Evolutionary conservation across 23 red algal species (phyloP).

Genomic region (Gracilariopsis chorda): DNA sequence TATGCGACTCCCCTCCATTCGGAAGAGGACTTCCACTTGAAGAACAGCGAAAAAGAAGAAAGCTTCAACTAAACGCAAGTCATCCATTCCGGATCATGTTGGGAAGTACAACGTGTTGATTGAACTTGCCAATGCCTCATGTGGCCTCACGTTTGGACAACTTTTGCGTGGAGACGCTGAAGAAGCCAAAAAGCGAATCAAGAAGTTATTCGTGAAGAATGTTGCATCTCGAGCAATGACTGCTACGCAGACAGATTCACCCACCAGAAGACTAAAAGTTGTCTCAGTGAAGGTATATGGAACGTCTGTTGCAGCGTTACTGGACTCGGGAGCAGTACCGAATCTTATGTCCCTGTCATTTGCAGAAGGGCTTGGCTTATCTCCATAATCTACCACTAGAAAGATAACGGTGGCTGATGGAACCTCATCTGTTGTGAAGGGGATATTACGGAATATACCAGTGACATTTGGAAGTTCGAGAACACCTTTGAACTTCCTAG

Average conservation of each 20-base stretch:
- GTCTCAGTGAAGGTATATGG: conserved; percentile 5
- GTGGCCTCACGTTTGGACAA: background rate
- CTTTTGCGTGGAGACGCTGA: conserved; percentile 17
- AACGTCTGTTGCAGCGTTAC: background rate
- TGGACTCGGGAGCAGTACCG: conserved; percentile 12
- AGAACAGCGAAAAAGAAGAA: no score
- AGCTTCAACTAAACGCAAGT: no score
- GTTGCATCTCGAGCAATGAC: background rate
- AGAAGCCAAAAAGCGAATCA: background rate
- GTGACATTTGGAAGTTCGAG: background rate
- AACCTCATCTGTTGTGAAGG: background rate
- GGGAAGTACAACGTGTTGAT: conserved; percentile 15
- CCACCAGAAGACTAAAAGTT: conserved; percentile 12
- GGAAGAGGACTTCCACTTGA: no score
- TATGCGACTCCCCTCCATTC: no score
- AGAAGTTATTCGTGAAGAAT: background rate
- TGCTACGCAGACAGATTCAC: background rate
- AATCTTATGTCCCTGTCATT: background rate
- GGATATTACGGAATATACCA: background rate
- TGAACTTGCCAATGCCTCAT: background rate
- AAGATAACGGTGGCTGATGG: background rate
- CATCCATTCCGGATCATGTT: background rate
- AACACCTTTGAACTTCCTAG: background rate
- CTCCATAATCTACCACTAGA: background rate
- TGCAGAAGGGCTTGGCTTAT: background rate